Conservation (phyloP, 768 basidiomycete genomes). For the Lentinula edodes region DNA sequence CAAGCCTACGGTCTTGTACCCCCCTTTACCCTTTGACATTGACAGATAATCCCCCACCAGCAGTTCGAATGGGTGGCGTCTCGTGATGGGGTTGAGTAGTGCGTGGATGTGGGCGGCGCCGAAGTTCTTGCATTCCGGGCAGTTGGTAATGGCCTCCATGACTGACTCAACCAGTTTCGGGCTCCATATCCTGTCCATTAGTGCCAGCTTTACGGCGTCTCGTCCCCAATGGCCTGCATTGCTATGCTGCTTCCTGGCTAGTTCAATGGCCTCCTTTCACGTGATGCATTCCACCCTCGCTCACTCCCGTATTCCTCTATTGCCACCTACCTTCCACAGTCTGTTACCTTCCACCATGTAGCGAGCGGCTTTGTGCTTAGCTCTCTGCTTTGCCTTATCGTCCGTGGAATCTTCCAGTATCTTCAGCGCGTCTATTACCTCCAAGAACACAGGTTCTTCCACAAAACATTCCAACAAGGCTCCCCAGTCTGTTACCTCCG, state of each 20-base stretch:
- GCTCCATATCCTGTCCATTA: no score
- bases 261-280: conserved; percentile 14
- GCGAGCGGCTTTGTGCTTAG: conserved; percentile 9
- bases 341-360: conserved; percentile 17
- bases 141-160: conserved; percentile 15
- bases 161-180: conserved; percentile 17
- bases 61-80: conserved; percentile 11
- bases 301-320: not conserved
- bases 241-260: not conserved
- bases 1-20: conserved; percentile 15
- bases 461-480: not conserved
- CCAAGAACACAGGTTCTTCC: not conserved
- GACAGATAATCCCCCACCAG: conserved; percentile 10
- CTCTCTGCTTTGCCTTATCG: conserved; percentile 5
- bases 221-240: conserved; percentile 9
- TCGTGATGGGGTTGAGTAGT: conserved; percentile 25
- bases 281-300: not conserved
- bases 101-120: conserved; percentile 10
- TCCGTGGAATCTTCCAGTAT: not conserved
- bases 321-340: conserved; percentile 15
- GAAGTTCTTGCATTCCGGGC: conserved; percentile 9
- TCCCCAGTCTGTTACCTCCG: not conserved
- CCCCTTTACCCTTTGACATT: not conserved
- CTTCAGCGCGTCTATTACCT: not conserved
- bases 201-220: no score